Conservation (phyloP, 805 yeast species). For the Saturnispora kantuleensis region DNA sequence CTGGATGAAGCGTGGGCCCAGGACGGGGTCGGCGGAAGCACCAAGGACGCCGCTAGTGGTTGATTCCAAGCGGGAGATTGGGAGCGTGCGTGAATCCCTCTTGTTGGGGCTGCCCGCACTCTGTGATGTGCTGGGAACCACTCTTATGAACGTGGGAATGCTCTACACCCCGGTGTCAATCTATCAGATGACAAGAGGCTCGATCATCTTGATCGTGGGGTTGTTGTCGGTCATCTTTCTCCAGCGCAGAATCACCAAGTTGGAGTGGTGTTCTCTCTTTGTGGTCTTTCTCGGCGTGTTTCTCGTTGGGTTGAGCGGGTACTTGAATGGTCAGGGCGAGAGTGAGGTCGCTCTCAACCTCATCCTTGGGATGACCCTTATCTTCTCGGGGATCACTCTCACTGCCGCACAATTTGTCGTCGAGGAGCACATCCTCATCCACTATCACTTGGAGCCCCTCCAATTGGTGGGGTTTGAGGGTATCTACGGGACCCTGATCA, state of each 20-base stretch:
- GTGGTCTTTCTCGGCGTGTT: constrained; percentile 61
- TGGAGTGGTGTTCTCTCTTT: constrained; percentile 62
- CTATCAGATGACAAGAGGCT: constrained; percentile 81
- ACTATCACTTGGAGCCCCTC: constrained; percentile 47
- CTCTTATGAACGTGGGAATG: constrained; percentile 67
- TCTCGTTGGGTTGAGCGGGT: constrained; percentile 65
- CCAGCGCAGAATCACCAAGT: constrained; percentile 40
- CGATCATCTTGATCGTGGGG: constrained; percentile 68
- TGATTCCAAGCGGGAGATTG: constrained; percentile 10
- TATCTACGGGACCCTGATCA: constrained; percentile 44
- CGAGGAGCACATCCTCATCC: constrained; percentile 57
- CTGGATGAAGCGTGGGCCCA: neutral
- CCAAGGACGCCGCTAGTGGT: constrained; percentile 1
- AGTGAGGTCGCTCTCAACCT: neutral
- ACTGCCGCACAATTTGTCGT: constrained; percentile 71
- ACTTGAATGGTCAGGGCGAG: constrained; percentile 19
- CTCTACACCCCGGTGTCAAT: constrained; percentile 68
- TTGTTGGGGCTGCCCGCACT: constrained; percentile 51
- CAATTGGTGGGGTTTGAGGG: constrained; percentile 70
- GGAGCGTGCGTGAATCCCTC: constrained; percentile 21
- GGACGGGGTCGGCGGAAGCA: neutral
- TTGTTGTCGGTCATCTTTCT: constrained; percentile 56
- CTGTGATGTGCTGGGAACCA: constrained; percentile 67
- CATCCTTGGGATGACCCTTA: constrained; percentile 46
- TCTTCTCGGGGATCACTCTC: constrained; percentile 53